Conservation (phyloP, 257 asterid species). For the Rehmannia glutinosa region DNA sequence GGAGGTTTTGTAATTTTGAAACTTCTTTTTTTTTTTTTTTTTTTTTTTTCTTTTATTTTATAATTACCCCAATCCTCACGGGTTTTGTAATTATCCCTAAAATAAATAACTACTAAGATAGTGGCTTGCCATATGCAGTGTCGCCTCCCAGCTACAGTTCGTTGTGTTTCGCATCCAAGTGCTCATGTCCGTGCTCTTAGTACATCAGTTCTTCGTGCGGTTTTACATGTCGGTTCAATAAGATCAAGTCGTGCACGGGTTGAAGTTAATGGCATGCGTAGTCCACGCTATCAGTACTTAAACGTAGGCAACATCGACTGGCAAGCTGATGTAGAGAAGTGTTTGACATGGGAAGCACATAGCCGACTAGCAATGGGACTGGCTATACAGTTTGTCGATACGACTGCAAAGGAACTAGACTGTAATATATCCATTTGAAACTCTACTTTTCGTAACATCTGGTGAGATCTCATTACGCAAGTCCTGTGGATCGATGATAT, state of each 20-base stretch:
- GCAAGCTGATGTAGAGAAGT: slow-evolving; percentile 58
- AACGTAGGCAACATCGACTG: slow-evolving; percentile 37
- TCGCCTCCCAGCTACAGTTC: slow-evolving; percentile 68
- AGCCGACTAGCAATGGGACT: slow-evolving; percentile 58
- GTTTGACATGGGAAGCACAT: slow-evolving; percentile 76
- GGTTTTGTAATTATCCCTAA: no score
- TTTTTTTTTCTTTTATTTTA: no score
- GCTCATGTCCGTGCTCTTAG: slow-evolving; percentile 88
- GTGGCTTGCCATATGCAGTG: slow-evolving; percentile 43
- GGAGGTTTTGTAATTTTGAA: no score
- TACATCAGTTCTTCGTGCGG: slow-evolving; percentile 69
- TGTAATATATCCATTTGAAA: slow-evolving; percentile 44
- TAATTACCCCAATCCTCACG: no score
- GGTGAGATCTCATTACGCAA: not conserved
- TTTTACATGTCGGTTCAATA: slow-evolving; percentile 37
- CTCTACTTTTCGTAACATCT: not conserved
- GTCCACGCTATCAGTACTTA: slow-evolving; percentile 35
- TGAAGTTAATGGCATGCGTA: slow-evolving; percentile 26
- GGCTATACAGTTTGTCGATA: slow-evolving; percentile 45
- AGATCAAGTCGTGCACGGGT: slow-evolving; percentile 28
- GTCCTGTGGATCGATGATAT: no score
- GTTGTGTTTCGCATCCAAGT: slow-evolving; percentile 80
- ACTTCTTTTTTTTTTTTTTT: no score
- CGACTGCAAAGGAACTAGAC: slow-evolving; percentile 69
- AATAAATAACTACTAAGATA: slow-evolving; percentile 6